Evolutionary conservation across 371 early-diverging fungal species (phyloP).

Genomic region (Conidiobolus incongruus): DNA sequence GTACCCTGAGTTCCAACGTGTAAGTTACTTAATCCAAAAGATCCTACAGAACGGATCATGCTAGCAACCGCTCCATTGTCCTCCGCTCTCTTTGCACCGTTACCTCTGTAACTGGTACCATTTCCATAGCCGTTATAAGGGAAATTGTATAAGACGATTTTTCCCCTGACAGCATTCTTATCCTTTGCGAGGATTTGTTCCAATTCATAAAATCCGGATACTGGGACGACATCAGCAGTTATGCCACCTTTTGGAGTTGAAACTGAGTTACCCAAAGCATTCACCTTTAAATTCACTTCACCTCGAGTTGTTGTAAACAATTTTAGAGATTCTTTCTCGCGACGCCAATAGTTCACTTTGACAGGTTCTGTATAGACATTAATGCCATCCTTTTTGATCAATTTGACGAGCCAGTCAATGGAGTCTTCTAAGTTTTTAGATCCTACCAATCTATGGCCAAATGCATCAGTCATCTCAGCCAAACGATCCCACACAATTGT

Average conservation of each 20-base stretch:
- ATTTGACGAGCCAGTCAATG: constrained; percentile 20
- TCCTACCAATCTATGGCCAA: constrained; percentile 28
- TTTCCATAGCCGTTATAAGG: constrained; percentile 12
- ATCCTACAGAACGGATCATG: constrained; percentile 21
- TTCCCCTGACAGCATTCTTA: constrained; percentile 12
- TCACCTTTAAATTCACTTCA: constrained; percentile 14
- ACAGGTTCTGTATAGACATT: constrained; percentile 23
- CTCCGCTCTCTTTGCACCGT: constrained; percentile 19
- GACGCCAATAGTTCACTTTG: constrained; percentile 15
- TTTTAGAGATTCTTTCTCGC: constrained; percentile 19
- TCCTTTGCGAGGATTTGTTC: constrained; percentile 6
- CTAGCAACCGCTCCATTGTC: constrained; percentile 15
- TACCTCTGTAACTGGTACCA: constrained; percentile 10
- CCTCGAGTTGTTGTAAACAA: constrained; percentile 21
- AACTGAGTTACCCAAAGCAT: constrained; percentile 24
- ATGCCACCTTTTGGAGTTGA: constrained; percentile 16
- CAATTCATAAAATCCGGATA: constrained; percentile 17
- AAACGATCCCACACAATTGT: constrained; percentile 25
- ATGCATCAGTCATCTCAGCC: no score
- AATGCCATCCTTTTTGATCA: constrained; percentile 13
- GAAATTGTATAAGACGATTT: constrained; percentile 21
- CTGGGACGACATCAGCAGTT: constrained; percentile 19
- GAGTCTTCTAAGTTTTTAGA: constrained; percentile 17
- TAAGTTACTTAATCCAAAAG: constrained; percentile 15
- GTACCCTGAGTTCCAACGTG: constrained; percentile 17